Percentiles rank a stretch among this genome's conserved stretches.
These are phyloP conservation scores for Zymoseptoria passerinii DNA, from an alignment of 2,329 filamentous ascomycete species.

Conservation along the genomic window DNA sequence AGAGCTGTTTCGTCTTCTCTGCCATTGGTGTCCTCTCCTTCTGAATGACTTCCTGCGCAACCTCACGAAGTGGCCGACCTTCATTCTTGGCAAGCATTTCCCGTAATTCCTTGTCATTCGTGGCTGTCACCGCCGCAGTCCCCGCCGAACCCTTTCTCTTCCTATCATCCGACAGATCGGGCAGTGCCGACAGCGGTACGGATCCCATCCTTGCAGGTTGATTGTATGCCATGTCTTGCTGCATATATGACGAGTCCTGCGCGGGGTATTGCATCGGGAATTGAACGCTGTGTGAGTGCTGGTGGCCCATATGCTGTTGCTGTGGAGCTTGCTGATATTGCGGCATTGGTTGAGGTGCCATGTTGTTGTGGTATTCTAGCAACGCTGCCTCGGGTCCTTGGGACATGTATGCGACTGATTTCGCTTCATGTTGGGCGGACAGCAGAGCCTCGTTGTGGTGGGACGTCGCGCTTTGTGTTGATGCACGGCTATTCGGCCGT, in stretches of 20 bases:
- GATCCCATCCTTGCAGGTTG: conserved; percentile 23
- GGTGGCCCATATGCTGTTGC: conserved; percentile 9
- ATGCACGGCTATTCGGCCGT: conserved; percentile 27
- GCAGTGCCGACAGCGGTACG: conserved; percentile 16
- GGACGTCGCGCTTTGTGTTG: conserved; percentile 28
- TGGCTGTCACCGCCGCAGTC: conserved; percentile 63
- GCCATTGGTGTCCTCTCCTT: conserved; percentile 74
- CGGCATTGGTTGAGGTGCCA: conserved; percentile 18
- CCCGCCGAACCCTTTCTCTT: conserved; percentile 52
- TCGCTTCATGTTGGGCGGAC: conserved; percentile 18
- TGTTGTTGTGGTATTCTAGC: conserved; percentile 25
- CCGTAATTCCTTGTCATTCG: conserved; percentile 73
- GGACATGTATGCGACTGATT: conserved; percentile 13
- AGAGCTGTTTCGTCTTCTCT: conserved; percentile 75
- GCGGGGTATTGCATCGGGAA: conserved; percentile 19
- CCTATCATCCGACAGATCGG: conserved; percentile 35
- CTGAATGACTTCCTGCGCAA: conserved; percentile 66
- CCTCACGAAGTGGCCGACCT: conserved; percentile 58
- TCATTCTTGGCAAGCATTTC: conserved; percentile 64
- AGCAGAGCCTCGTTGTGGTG: conserved; percentile 18
- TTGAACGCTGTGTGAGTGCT: conserved; percentile 5
- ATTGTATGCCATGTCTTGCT: conserved; percentile 21
- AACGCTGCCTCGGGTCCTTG: conserved; percentile 25
- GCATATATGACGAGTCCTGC: conserved; percentile 22
- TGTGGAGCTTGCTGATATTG: conserved; percentile 14